These are phyloP conservation scores for Candida vartiovaarae DNA, from an alignment of 805 yeast species.

Conservation along the genomic window DNA sequence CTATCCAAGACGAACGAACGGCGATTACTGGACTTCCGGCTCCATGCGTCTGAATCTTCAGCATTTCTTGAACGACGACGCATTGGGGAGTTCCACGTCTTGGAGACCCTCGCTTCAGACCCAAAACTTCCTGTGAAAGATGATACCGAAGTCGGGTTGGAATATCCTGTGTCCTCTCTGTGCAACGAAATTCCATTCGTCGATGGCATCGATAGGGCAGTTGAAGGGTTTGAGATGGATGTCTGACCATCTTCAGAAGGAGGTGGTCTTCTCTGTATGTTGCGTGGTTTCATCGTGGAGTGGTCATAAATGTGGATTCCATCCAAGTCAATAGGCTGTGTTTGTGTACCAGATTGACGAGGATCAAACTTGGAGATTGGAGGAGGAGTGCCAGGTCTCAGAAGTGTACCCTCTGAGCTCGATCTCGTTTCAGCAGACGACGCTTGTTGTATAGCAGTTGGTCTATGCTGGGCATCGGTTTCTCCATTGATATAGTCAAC, in stretches of 20 bases:
- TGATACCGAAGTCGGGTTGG: slow-evolving; percentile 25
- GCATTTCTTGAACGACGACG: slow-evolving; percentile 23
- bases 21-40: slow-evolving; percentile 12
- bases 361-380: slow-evolving; percentile 1
- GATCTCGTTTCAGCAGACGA: slow-evolving; percentile 25
- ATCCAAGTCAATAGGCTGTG: slow-evolving; percentile 1
- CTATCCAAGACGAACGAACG: slow-evolving; percentile 20
- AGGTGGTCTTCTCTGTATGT: slow-evolving; percentile 22
- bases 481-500: slow-evolving; percentile 50
- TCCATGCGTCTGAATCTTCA: slow-evolving; percentile 13
- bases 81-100: slow-evolving; percentile 25
- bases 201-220: slow-evolving; percentile 9
- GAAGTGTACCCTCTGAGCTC: slow-evolving; percentile 15
- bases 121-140: slow-evolving; percentile 22
- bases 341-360: slow-evolving; percentile 2
- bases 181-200: slow-evolving; percentile 13
- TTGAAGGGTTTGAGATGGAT: slow-evolving; percentile 22
- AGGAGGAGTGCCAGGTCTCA: not conserved
- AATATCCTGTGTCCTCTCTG: slow-evolving; percentile 21
- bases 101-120: slow-evolving; percentile 17
- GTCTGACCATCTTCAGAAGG: slow-evolving; percentile 26
- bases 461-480: slow-evolving; percentile 21
- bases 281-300: slow-evolving; percentile 4
- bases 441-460: slow-evolving; percentile 1
- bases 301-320: slow-evolving; percentile 8